These are phyloP conservation scores for Cryptosporidium bovis DNA, from an alignment of 169 alveolate genomes.

Conservation along the genomic window DNA sequence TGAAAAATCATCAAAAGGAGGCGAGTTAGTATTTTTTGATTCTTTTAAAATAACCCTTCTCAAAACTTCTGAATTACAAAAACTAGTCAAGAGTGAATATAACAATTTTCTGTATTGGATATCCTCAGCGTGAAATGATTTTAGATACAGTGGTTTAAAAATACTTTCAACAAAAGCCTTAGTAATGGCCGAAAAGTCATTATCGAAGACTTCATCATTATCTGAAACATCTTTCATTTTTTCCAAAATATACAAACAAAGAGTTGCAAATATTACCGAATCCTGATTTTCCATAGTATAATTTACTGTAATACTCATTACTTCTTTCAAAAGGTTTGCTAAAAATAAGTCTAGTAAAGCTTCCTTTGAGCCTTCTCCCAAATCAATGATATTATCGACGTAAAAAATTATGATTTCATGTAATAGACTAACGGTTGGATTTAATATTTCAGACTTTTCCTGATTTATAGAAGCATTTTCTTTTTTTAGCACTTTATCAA, in stretches of 20 bases:
- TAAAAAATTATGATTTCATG: conserved; percentile 30
- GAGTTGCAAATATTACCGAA: not conserved
- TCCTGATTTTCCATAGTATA: not conserved
- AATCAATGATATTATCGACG: conserved; percentile 6
- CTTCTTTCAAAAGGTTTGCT: not conserved
- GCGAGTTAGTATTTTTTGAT: not conserved
- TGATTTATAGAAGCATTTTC: not conserved
- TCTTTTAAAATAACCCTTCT: conserved; percentile 1
- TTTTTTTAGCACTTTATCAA: not conserved
- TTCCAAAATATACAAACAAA: conserved; percentile 10
- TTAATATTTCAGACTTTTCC: not conserved
- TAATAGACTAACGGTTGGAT: conserved; percentile 5
- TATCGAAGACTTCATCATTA: not conserved
- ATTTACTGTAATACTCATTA: conserved; percentile 1
- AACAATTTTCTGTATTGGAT: conserved; percentile 3
- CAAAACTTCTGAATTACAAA: conserved; percentile 12
- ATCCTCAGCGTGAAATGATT: not conserved
- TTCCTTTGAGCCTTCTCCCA: not conserved
- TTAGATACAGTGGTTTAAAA: not conserved
- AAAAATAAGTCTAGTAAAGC: not conserved
- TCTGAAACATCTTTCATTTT: not conserved
- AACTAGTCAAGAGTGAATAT: conserved; percentile 6
- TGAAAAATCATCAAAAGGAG: conserved; percentile 64
- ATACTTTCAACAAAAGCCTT: not conserved
- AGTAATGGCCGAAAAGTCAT: not conserved